Base-by-base conservation (phyloP, 805 yeast species). In the Candida broadrunensis region DNA sequence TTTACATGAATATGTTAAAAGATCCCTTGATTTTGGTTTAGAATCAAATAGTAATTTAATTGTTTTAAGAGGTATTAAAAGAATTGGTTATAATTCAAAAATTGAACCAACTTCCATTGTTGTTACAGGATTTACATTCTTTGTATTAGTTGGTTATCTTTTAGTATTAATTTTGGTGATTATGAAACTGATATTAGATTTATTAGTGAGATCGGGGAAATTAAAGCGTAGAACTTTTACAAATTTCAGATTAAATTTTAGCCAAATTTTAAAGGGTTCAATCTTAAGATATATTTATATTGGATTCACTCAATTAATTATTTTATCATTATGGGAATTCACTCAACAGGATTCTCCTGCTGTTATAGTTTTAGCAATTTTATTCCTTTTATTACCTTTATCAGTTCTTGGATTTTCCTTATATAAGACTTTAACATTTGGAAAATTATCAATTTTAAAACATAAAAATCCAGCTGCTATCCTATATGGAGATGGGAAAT, bases 291-390 rank as follows among this genome's bases (percentile, higher is more conserved):
- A 88, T 54, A 74, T 88, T 41, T 83, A 78, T 52, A 87, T 90
- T 56, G 97, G 95, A 0, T 88, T 87, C 61, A 81, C 95, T 2
- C 95, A 89, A 60, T 64, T 90, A 43, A 71, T 81, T 14, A 78
- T 89, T 38, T 73, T 90, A 43, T 81, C 96, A 9, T 70, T 89
- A 40, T 90, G 95, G 93, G 96, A 90, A 67, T 89, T 88, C 61
- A 78, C 84, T 6, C 75, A 74, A 53, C 67, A 75, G 38, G 97
- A 90, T 55, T 88, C 97, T 1, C 85, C 95, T 1, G 97, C 96
- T 1, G 88, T 90, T 23, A 79, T 90, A 43, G 89, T 88, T 4
- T 65, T 88, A 44, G 91, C 96, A 2, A 83, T 78, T 27, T 64
- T 90, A 36, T 81, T 87, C 60, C 66, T 90, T 31, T 36, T 88